These are phyloP conservation scores for Hypoxylon sp. DNA, from an alignment of 2,329 filamentous ascomycete genomes.

Conservation along the genomic window DNA sequence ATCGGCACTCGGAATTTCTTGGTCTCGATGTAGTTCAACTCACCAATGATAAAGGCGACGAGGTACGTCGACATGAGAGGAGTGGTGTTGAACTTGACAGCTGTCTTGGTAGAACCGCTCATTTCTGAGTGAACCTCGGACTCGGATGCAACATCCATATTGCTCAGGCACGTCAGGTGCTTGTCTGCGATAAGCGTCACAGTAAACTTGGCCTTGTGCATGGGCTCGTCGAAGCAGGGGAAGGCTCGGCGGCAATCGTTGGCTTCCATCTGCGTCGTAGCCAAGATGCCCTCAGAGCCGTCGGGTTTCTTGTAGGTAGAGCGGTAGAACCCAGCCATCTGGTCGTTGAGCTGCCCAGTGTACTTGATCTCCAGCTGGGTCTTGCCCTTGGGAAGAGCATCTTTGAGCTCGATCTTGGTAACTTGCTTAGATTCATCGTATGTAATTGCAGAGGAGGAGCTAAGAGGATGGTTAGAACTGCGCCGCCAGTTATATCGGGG, in stretches of 20 bases:
- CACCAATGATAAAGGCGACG: constrained; percentile 90
- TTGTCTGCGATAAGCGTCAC: constrained; percentile 92
- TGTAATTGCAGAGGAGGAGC: constrained; percentile 71
- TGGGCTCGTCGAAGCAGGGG: constrained; percentile 95
- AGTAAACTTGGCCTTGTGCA: constrained; percentile 91
- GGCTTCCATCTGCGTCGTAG: constrained; percentile 94
- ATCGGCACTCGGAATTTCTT: constrained; percentile 91
- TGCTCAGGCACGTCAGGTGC: constrained; percentile 89
- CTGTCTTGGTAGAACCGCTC: constrained; percentile 74
- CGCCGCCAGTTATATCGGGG: constrained; percentile 1
- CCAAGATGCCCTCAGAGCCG: constrained; percentile 81
- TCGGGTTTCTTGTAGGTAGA: constrained; percentile 88
- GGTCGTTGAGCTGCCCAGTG: constrained; percentile 81
- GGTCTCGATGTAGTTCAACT: constrained; percentile 93
- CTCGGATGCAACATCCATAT: constrained; percentile 92
- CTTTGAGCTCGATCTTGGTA: constrained; percentile 80
- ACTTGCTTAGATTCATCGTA: constrained; percentile 83
- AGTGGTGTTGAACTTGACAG: constrained; percentile 90
- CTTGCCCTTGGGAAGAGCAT: constrained; percentile 77
- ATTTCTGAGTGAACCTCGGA: constrained; percentile 72
- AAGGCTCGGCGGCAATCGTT: constrained; percentile 93
- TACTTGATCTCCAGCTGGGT: constrained; percentile 80
- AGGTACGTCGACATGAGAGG: constrained; percentile 97
- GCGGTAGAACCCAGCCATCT: constrained; percentile 97
- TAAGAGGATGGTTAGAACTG: constrained; percentile 47